Percentiles rank a stretch among this genome's conserved stretches.
Evolutionary conservation across 371 early-diverging fungal genomes (phyloP).

Genomic region (Rhizopus stolonifer): DNA sequence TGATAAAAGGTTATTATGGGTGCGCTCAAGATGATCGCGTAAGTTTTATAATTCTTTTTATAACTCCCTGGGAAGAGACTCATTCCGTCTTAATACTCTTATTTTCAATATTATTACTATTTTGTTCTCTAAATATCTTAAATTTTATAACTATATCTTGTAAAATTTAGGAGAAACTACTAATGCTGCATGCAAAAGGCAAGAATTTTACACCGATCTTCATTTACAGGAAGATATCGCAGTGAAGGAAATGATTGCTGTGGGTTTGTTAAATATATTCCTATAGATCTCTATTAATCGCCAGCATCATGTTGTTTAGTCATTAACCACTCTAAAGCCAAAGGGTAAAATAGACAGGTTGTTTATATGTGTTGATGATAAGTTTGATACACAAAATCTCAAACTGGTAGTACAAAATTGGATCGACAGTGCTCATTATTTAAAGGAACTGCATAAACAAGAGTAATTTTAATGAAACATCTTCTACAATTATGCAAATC

Average conservation of each 20-base stretch:
- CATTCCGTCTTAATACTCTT: no score
- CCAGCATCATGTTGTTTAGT: not conserved
- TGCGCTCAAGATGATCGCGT: no score
- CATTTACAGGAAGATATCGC: conserved; percentile 7
- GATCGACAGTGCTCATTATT: not conserved
- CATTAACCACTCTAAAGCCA: not conserved
- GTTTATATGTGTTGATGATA: not conserved
- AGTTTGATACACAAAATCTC: not conserved
- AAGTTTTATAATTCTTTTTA: no score
- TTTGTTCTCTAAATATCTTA: no score
- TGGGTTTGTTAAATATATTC: conserved; percentile 3
- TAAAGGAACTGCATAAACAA: conserved; percentile 3
- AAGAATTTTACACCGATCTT: not conserved
- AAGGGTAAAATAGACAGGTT: conserved; percentile 2
- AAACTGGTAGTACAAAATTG: not conserved
- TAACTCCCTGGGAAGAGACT: no score
- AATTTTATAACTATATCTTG: no score
- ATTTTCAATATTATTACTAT: no score
- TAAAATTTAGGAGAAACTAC: conserved; percentile 2
- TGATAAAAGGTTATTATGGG: no score
- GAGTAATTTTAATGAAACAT: conserved; percentile 5
- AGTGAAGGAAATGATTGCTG: conserved; percentile 7
- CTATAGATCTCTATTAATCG: not conserved
- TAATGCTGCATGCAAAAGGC: not conserved
- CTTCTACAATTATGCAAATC: not conserved